Conservation (phyloP, 75 land plant species). For the Selaginella tamariscina region DNA sequence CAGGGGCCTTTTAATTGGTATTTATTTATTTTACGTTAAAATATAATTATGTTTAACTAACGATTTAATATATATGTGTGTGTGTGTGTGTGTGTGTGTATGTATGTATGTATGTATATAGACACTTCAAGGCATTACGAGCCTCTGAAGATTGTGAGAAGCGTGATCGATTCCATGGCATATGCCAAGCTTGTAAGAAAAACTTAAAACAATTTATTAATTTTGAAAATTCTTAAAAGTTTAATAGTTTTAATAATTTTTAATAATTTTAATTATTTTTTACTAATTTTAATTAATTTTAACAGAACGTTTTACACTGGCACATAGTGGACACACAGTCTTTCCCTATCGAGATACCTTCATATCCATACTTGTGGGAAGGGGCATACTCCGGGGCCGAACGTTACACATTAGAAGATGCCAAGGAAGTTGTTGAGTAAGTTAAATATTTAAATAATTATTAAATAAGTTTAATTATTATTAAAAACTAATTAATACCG, state of each 20-base stretch:
- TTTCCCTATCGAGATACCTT: slow-evolving; percentile 5
- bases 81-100: not conserved
- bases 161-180: slow-evolving; percentile 8
- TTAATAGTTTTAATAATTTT: too few species aligned
- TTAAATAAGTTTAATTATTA: not conserved
- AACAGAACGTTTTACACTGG: slow-evolving; percentile 9
- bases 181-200: slow-evolving; percentile 7
- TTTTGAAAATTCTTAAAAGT: too few species aligned
- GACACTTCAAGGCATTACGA: slow-evolving; percentile 8
- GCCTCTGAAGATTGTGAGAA: not conserved
- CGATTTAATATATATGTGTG: not conserved
- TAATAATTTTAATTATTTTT: not conserved
- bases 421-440: slow-evolving; percentile 10
- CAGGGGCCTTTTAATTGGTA: slow-evolving; percentile 8
- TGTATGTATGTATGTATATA: not conserved
- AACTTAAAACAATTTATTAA: not conserved
- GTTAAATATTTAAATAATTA: not conserved
- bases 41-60: not conserved
- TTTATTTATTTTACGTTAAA: too few species aligned
- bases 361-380: not conserved
- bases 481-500: not conserved
- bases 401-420: slow-evolving; percentile 6
- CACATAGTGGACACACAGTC: slow-evolving; percentile 3
- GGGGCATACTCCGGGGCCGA: not conserved
- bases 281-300: not conserved